Evolutionary conservation across 75 land plant species (phyloP), one percentile per base, ranked within the genome.

Genomic region (Sequoia sempervirens): DNA sequence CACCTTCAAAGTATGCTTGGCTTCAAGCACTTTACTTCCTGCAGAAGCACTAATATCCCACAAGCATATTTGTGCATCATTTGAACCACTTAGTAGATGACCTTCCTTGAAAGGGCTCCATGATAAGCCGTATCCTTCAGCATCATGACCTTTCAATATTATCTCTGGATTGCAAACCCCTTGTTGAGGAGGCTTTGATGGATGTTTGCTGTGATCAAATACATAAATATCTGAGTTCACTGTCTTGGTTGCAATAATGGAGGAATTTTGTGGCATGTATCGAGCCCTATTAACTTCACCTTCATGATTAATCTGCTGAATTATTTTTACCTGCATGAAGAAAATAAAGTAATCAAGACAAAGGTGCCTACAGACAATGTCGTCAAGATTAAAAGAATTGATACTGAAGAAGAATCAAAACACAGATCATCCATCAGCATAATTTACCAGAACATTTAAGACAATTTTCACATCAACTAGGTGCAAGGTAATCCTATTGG

Each of bases 251-350:
- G 36, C 36, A 34, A 34, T 0, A 34, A 0, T 34, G 36, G 36
- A 34, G 36, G 36, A 34, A 0, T 34, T 34, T 34, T 34, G 36
- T 34, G 36, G 36, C 36, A 34, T 34, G 36, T 34, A 34, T 34
- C 0, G 36, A 34, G 36, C 36, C 0, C 36, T 34, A 0, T 34
- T 34, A 34, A 34, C 36, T 34, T 34, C 0, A 0, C 36, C 36
- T 34, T 34, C 36, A 34, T 0, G 0, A 34, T 34, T 34, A 34
- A 34, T 34, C 81, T 84, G 82, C 68, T 89, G 91, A 17, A 89
- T 64, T 41, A 90, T 86, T 58, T 84, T 89, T 58, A 96, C 94
- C 86, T 89, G 88, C 64, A 87, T 85, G 0, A 58, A 61, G 68
- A 61, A 82, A 53, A 36, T 1, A 43, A 81, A 41, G 64, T 1